These are phyloP conservation scores for Ascodesmis nigricans DNA, from an alignment of 495 filamentous ascomycete species.

Conservation along the genomic window DNA sequence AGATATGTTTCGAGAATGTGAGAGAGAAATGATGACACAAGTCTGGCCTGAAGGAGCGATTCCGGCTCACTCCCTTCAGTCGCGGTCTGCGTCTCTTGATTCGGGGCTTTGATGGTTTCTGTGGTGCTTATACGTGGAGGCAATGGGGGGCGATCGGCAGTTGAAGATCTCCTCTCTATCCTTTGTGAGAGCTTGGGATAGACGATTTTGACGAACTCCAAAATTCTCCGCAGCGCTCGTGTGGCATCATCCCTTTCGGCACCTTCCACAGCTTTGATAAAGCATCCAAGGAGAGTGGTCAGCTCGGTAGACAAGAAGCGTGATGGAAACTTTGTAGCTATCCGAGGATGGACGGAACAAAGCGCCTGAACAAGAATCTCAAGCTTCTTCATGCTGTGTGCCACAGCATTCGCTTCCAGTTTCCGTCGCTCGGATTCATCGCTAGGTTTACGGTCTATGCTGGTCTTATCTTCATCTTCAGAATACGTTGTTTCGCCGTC, in stretches of 20 bases:
- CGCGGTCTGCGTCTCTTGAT: constrained; percentile 72
- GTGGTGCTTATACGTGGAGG: constrained; percentile 19
- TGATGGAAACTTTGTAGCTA: constrained; percentile 76
- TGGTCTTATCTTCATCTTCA: constrained; percentile 15
- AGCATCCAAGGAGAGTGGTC: constrained; percentile 22
- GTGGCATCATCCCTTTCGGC: constrained; percentile 15
- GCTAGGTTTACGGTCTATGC: constrained; percentile 4
- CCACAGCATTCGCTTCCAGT: constrained; percentile 12
- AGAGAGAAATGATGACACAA: constrained; percentile 69
- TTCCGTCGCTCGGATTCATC: constrained; percentile 16
- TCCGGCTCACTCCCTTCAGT: constrained; percentile 34
- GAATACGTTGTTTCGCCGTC: constrained; percentile 16
- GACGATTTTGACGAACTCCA: constrained; percentile 15
- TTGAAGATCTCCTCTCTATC: constrained; percentile 7
- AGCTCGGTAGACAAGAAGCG: constrained; percentile 82
- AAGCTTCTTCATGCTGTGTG: constrained; percentile 33
- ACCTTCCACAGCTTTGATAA: constrained; percentile 18
- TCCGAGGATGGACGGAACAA: constrained; percentile 61
- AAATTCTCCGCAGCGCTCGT: constrained; percentile 9
- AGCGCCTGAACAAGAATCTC: constrained; percentile 59
- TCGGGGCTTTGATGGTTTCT: constrained; percentile 34
- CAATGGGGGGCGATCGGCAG: constrained; percentile 15
- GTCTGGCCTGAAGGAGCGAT: constrained; percentile 35
- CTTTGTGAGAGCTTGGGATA: constrained; percentile 13
- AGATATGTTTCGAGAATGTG: constrained; percentile 69